Conservation (phyloP, 2,329 filamentous ascomycete species). For the Coniosporium uncinatum region DNA sequence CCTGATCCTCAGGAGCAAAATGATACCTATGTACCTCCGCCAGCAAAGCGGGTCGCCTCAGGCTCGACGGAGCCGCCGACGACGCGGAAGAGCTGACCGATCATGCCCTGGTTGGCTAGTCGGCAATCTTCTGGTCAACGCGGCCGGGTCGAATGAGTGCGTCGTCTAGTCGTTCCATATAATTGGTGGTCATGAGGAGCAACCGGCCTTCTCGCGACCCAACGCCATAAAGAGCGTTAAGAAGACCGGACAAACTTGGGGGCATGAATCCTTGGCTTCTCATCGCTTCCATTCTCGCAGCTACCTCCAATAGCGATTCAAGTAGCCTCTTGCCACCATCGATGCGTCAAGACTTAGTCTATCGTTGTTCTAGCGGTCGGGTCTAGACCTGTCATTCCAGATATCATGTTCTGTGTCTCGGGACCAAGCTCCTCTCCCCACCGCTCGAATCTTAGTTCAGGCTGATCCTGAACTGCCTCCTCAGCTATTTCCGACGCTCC, state of each 20-base stretch:
- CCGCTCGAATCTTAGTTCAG: too few relatives aligned
- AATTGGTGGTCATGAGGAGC: slow-evolving; percentile 20
- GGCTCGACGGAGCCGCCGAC: too few relatives aligned
- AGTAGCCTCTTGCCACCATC: slow-evolving; percentile 18
- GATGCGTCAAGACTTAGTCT: slow-evolving; percentile 22
- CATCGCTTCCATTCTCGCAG: slow-evolving; percentile 5
- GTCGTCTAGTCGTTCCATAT: slow-evolving; percentile 13
- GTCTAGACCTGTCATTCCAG: too few relatives aligned
- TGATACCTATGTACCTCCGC: neutral
- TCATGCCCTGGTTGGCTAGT: slow-evolving; percentile 2
- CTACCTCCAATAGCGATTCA: slow-evolving; percentile 8
- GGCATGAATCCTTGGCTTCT: slow-evolving; percentile 9
- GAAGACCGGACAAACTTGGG: slow-evolving; percentile 13
- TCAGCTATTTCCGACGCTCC: too few relatives aligned
- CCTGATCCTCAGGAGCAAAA: too few relatives aligned
- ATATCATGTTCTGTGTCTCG: too few relatives aligned
- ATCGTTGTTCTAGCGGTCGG: slow-evolving; percentile 24
- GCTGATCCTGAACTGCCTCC: too few relatives aligned
- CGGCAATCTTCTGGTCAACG: slow-evolving; percentile 9
- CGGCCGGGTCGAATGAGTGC: slow-evolving; percentile 15
- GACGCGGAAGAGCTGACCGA: slow-evolving; percentile 3
- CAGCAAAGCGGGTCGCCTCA: neutral
- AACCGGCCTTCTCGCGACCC: slow-evolving; percentile 13
- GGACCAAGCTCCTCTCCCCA: too few relatives aligned
- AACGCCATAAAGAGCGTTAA: slow-evolving; percentile 17